Evolutionary conservation across 2,329 filamentous ascomycete species (phyloP), one percentile per base, ranked within the genome.

Genomic region (Phaeomoniella chlamydospora): DNA sequence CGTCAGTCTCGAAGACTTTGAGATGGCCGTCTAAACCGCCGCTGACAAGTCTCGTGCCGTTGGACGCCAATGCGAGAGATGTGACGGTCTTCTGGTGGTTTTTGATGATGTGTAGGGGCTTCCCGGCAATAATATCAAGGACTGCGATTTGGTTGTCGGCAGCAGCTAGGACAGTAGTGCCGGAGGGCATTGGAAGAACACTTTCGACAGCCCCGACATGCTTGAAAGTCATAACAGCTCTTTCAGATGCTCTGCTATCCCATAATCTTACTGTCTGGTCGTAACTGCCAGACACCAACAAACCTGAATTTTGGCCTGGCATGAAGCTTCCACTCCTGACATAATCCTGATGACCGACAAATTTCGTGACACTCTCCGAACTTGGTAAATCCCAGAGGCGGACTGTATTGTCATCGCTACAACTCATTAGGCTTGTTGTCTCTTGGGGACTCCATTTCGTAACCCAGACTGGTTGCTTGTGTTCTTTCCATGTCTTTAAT

Each of bases 61-160:
- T 74, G 31, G 84, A 87, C 5, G 86, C 87, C 19, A 92, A 65
- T 35, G 80, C 78, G 37, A 98, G 69, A 5, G 81, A 78, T 0
- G 90, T 96, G 41, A 98, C 87, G 1, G 90, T 94, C 73, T 96
- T 98, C 54, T 98, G 90, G 59, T 98, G 90, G 55, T 92, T 96
- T 47, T 78, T 79, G 43, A 98, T 78, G 52, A 93, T 67, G 47
- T 86, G 80, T 39, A 94, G 65, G 3, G 88, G 86, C 51, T 84
- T 85, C 16, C 83, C 90, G 34, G 87, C 88, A 12, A 96, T 80
- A 31, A 98, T 72, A 55, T 98, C 90, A 42, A 98, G 70, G 9
- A 98, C 85, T 4, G 82, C 86, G 49, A 98, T 84, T 42, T 82
- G 74, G 51, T 83, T 92, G 39, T 83, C 87, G 13, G 86, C 77